Percentiles rank a stretch among this genome's conserved stretches.
Evolutionary conservation across 306 rosid genomes (phyloP).

Genomic region (Astragalus membranaceus): DNA sequence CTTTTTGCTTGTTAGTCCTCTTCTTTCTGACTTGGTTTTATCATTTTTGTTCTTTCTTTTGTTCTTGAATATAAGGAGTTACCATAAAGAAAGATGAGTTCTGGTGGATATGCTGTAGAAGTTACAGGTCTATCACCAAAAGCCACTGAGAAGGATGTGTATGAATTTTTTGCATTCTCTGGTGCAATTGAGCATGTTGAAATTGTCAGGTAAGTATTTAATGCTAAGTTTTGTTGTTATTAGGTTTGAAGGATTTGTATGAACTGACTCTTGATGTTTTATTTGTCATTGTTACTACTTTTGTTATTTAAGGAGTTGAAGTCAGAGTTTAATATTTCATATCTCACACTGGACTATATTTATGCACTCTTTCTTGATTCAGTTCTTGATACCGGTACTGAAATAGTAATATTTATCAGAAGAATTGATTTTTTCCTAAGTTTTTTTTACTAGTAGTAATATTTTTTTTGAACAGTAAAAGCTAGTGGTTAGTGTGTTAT

Average conservation of each 20-base stretch:
- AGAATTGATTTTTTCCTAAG: too few species aligned
- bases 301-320: too few species aligned
- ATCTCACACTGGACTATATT: too few species aligned
- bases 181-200: constrained; percentile 61
- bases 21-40: constrained; percentile 1
- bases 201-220: constrained; percentile 40
- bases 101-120: constrained; percentile 69
- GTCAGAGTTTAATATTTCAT: too few species aligned
- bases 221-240: neutral
- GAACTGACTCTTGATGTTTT: neutral
- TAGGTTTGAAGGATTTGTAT: neutral
- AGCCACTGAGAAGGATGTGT: constrained; percentile 63
- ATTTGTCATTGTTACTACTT: too few species aligned
- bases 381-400: too few species aligned
- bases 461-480: too few species aligned
- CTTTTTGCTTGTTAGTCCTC: neutral
- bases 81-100: constrained; percentile 26
- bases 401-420: too few species aligned
- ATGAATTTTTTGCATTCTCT: constrained; percentile 69
- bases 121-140: constrained; percentile 65
- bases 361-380: too few species aligned
- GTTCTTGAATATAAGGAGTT: neutral
- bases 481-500: too few species aligned
- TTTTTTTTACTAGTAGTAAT: too few species aligned
- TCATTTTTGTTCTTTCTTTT: neutral